Conservation (phyloP, 1,139 yeast genomes). For the Taphrina betulina region DNA sequence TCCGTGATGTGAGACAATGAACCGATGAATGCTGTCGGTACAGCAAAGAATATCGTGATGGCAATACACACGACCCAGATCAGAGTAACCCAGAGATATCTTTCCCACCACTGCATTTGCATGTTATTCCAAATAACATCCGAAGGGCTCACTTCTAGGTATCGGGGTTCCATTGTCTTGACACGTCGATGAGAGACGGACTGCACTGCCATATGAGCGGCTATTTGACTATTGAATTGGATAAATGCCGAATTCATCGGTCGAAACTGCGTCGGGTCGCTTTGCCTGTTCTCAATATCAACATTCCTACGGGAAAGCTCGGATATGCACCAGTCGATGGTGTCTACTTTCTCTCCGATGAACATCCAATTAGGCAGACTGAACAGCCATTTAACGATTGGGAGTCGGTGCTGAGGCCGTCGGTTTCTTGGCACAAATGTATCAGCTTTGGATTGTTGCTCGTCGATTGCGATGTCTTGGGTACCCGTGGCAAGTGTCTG, state of each 20-base stretch:
- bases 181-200: slow-evolving; percentile 65
- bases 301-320: slow-evolving; percentile 65
- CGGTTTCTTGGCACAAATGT: slow-evolving; percentile 70
- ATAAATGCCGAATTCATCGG: slow-evolving; percentile 67
- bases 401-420: slow-evolving; percentile 67
- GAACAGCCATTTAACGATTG: slow-evolving; percentile 44
- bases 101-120: slow-evolving; percentile 83
- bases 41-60: slow-evolving; percentile 79
- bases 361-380: slow-evolving; percentile 45
- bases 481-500: slow-evolving; percentile 40
- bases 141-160: slow-evolving; percentile 69
- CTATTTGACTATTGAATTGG: slow-evolving; percentile 81
- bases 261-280: slow-evolving; percentile 53
- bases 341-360: slow-evolving; percentile 81
- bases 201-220: slow-evolving; percentile 85
- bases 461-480: not conserved
- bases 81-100: slow-evolving; percentile 52
- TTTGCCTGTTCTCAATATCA: slow-evolving; percentile 49
- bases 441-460: slow-evolving; percentile 1
- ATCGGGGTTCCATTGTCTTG: slow-evolving; percentile 60
- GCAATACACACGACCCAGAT: slow-evolving; percentile 59
- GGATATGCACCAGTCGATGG: slow-evolving; percentile 69
- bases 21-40: slow-evolving; percentile 98
- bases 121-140: slow-evolving; percentile 86
- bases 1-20: slow-evolving; percentile 77